Evolutionary conservation across 1,139 yeast genomes (phyloP).

Genomic region (Geotrichum bryndzae): DNA sequence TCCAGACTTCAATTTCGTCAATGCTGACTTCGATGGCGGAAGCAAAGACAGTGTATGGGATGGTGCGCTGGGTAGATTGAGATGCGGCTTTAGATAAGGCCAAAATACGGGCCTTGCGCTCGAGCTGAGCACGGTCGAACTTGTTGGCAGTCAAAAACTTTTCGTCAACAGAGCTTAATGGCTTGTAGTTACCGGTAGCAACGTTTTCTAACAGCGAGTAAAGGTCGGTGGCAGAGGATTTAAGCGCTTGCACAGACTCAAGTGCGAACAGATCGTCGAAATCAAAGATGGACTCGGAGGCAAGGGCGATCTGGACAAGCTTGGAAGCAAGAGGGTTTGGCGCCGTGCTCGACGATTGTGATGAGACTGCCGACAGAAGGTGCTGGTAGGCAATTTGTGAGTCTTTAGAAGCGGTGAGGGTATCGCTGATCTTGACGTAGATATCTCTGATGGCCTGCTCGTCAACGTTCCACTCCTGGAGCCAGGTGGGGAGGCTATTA

Average conservation of each 20-base stretch:
- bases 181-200: slow-evolving; percentile 32
- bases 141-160: slow-evolving; percentile 21
- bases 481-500: slow-evolving; percentile 37
- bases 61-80: slow-evolving; percentile 22
- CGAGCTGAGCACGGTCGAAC: slow-evolving; percentile 26
- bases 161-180: slow-evolving; percentile 18
- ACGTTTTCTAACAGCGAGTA: slow-evolving; percentile 31
- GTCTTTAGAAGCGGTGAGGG: slow-evolving; percentile 25
- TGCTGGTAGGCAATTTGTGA: slow-evolving; percentile 28
- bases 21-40: slow-evolving; percentile 31
- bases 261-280: slow-evolving; percentile 34
- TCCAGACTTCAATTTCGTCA: slow-evolving; percentile 39
- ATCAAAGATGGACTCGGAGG: slow-evolving; percentile 30
- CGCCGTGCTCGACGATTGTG: slow-evolving; percentile 21
- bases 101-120: slow-evolving; percentile 28
- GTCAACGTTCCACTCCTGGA: slow-evolving; percentile 35
- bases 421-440: slow-evolving; percentile 29
- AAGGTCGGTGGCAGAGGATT: slow-evolving; percentile 24
- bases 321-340: slow-evolving; percentile 14
- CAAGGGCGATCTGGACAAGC: slow-evolving; percentile 30
- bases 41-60: slow-evolving; percentile 35
- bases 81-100: slow-evolving; percentile 28
- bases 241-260: slow-evolving; percentile 31
- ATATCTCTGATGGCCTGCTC: slow-evolving; percentile 29
- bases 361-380: slow-evolving; percentile 30